These are phyloP conservation scores for Saccharomyces hybrid DNA, from an alignment of 1,139 yeast genomes.

Conservation along the genomic window DNA sequence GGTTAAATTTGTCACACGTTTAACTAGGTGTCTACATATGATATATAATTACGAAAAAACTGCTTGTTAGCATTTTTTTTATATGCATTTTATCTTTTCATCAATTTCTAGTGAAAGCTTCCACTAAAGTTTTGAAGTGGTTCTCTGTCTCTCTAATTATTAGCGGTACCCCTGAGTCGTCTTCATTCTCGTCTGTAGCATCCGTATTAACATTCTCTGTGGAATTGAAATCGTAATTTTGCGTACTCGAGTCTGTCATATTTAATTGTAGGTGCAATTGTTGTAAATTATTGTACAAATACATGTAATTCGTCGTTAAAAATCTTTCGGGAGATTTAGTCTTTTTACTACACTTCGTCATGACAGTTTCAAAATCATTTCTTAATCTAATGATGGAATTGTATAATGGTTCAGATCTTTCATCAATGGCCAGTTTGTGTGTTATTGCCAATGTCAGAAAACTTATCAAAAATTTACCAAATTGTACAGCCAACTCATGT, in stretches of 20 bases:
- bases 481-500: conserved; percentile 70
- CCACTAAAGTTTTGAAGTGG: conserved; percentile 26
- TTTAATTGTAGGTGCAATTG: conserved; percentile 10
- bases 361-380: conserved; percentile 68
- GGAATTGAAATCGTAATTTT: neutral
- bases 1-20: too few species aligned
- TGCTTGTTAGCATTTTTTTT: too few species aligned
- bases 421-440: conserved; percentile 29
- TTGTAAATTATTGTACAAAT: conserved; percentile 26
- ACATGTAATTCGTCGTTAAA: conserved; percentile 62
- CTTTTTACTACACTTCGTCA: conserved; percentile 59
- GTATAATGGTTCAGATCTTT: conserved; percentile 59
- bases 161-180: conserved; percentile 12
- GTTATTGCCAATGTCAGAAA: conserved; percentile 49
- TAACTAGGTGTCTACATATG: too few species aligned
- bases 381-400: conserved; percentile 62
- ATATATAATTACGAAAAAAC: neutral
- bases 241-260: neutral
- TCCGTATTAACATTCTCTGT: neutral
- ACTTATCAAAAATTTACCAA: conserved; percentile 66
- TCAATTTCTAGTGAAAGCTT: conserved; percentile 22
- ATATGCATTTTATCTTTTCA: neutral
- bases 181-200: conserved; percentile 1
- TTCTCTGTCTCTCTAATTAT: conserved; percentile 26
- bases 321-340: conserved; percentile 58